A percentile compares a stretch with the other conserved stretches of the same genome.
These are phyloP conservation scores for Leavenworthia alabamica DNA, from an alignment of 345 rosid species.

Conservation along the genomic window DNA sequence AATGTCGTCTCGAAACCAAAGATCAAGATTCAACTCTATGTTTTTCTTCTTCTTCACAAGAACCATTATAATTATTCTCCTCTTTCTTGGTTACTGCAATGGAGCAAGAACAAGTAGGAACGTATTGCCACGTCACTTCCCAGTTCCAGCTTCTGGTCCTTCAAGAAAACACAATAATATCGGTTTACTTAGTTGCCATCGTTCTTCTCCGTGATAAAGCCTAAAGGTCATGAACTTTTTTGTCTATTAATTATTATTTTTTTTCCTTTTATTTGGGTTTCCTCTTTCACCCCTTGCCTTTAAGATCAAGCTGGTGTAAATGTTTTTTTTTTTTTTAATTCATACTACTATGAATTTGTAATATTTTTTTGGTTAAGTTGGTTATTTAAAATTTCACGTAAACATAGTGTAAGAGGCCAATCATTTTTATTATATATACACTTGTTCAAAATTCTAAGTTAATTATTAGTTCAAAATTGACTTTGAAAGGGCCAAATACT, in stretches of 20 bases:
- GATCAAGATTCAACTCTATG: constrained; percentile 4
- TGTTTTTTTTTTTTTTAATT: neutral
- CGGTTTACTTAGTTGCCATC: constrained; percentile 45
- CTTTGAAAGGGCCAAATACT: constrained; percentile 5
- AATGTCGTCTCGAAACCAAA: constrained; percentile 9
- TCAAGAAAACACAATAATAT: constrained; percentile 88
- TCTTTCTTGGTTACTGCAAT: constrained; percentile 14
- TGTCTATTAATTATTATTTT: neutral
- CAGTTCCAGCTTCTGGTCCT: constrained; percentile 84
- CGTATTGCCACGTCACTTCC: constrained; percentile 66
- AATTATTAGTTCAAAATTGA: neutral
- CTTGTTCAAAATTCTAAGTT: neutral
- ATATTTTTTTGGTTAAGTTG: neutral
- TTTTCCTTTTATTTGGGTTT: neutral
- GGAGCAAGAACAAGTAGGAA: constrained; percentile 27
- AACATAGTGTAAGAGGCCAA: constrained; percentile 1
- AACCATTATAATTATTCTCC: constrained; percentile 2
- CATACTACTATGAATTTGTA: constrained; percentile 1
- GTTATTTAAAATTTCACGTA: constrained; percentile 2
- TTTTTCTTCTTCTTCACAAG: neutral
- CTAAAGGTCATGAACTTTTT: constrained; percentile 7
- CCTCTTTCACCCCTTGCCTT: neutral
- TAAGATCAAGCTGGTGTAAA: constrained; percentile 20
- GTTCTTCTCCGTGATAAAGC: constrained; percentile 38
- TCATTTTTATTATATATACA: neutral